Base-by-base conservation (phyloP, 2,329 filamentous ascomycete genomes). In the Penicillium corylophilum region DNA sequence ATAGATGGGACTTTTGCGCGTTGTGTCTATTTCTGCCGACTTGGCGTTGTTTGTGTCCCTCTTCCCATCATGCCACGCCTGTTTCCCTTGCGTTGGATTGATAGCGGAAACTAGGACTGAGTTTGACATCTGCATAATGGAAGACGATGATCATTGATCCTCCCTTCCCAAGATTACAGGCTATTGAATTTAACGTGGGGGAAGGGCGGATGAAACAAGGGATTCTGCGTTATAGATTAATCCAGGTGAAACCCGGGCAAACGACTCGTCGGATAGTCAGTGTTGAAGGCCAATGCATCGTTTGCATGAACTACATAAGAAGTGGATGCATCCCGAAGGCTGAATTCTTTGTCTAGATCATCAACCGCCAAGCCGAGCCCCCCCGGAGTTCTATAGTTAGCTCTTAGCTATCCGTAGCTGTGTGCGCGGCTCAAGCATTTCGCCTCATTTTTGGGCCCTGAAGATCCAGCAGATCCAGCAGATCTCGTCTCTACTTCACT, bases 181-280 rank as follows among this genome's bases (percentile, higher is more conserved):
- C 16, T 40, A 23, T 24, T 24, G 38, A 13, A 40, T 40, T 40
- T 20, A 22, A 7, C 23, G 9, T 15, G 20, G 4, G 45, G 28
- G 22, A 15, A 18, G 26, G 36, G n/a, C 22, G 4, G 43, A 46
- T 59, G 59, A 60, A 62, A 62, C 59, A 62, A 62, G 59, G 57
- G 10, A 28, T 28, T 3, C 26, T 28, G 7, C 9, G 43, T 28
- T 51, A 16, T 52, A 15, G 50, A 56, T 53, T 35, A 45, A 59
- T 58, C 51, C 48, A 29, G 44, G 53, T 60, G 57, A 59, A 55
- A 59, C 55, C 18, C 35, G 50, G 35, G 20, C 44, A 46, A 50
- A 53, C 50, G 52, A 53, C 29, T 31, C n/a, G 42, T 45, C 45
- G 3, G 22, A 36, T 38, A 4, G 2, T 35, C 22, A 20, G 24